These are phyloP conservation scores for Omphalotus olearius DNA, from an alignment of 1,284 basidiomycete genomes.

Conservation along the genomic window DNA sequence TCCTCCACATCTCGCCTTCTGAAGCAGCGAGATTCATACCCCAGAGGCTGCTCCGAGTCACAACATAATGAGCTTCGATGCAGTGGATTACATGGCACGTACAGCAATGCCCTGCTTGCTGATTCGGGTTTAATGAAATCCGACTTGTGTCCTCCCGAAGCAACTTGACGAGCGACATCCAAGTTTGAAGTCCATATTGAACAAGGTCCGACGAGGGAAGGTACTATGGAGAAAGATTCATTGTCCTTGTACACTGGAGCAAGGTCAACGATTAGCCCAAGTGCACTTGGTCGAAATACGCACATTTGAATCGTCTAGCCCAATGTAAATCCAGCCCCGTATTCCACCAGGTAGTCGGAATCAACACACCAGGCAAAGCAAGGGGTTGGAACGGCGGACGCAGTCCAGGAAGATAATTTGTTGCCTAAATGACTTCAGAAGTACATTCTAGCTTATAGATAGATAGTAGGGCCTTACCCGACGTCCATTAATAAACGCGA, in stretches of 20 bases:
- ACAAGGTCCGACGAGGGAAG: constrained; percentile 10
- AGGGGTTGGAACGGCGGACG: constrained; percentile 23
- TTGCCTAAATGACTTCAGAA: constrained; percentile 6
- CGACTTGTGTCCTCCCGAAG: constrained; percentile 9
- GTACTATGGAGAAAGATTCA: constrained; percentile 14
- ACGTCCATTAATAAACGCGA: constrained; percentile 1
- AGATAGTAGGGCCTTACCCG: constrained; percentile 2
- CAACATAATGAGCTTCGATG: not conserved
- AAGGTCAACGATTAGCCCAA: not conserved
- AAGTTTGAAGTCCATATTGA: constrained; percentile 13
- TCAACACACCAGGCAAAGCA: constrained; percentile 20
- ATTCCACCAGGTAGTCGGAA: constrained; percentile 21
- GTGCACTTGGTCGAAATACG: not conserved
- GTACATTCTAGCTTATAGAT: not conserved
- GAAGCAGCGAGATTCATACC: constrained; percentile 14
- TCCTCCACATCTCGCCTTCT: constrained; percentile 13
- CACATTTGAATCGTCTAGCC: constrained; percentile 10
- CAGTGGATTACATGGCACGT: not conserved
- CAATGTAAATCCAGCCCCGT: constrained; percentile 13
- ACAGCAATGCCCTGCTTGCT: constrained; percentile 10
- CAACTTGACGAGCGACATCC: constrained; percentile 14
- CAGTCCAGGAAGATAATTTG: constrained; percentile 21
- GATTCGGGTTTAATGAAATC: constrained; percentile 11
- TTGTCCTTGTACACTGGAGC: constrained; percentile 9
- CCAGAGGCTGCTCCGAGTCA: constrained; percentile 5